These are phyloP conservation scores for Apiotrichum gracile DNA, from an alignment of 1,284 basidiomycete species.

Conservation along the genomic window DNA sequence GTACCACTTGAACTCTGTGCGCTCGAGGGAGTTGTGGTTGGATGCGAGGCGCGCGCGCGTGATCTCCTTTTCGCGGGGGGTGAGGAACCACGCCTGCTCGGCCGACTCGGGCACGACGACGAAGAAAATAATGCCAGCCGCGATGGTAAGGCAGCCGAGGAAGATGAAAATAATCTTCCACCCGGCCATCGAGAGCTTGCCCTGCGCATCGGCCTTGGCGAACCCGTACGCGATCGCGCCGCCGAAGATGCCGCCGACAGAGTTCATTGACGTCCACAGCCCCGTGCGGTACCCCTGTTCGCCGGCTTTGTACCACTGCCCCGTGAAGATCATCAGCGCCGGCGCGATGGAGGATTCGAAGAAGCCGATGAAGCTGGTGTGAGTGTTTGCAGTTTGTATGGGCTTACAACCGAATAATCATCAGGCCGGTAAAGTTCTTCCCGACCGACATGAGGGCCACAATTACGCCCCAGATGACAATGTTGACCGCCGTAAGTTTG, in stretches of 20 bases:
- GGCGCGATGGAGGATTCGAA: conserved; percentile 12
- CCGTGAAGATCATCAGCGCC: conserved; percentile 17
- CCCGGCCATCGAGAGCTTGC: conserved; percentile 4
- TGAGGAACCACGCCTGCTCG: background rate
- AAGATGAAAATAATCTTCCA: conserved; percentile 24
- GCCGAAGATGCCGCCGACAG: conserved; percentile 18
- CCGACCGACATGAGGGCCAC: background rate
- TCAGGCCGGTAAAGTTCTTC: conserved; percentile 59
- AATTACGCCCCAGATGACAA: conserved; percentile 13
- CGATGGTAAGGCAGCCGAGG: conserved; percentile 16
- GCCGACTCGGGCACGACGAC: conserved; percentile 4
- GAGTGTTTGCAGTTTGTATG: background rate
- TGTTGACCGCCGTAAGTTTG: conserved; percentile 33
- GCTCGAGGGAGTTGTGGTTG: conserved; percentile 31
- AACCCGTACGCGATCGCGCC: conserved; percentile 18
- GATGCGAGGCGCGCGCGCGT: conserved; percentile 7
- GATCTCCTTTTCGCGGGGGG: background rate
- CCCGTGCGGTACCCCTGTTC: conserved; percentile 14
- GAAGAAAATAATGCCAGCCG: conserved; percentile 18
- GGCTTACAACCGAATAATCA: conserved; percentile 51
- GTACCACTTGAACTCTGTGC: conserved; percentile 20
- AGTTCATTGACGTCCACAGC: conserved; percentile 17
- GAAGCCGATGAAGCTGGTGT: conserved; percentile 12
- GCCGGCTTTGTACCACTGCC: conserved; percentile 15
- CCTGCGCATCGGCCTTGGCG: background rate